phyloP scores from a whole-genome alignment of 2,329 filamentous ascomycete species.

The Phyllosticta paracitricarpa region DNA sequence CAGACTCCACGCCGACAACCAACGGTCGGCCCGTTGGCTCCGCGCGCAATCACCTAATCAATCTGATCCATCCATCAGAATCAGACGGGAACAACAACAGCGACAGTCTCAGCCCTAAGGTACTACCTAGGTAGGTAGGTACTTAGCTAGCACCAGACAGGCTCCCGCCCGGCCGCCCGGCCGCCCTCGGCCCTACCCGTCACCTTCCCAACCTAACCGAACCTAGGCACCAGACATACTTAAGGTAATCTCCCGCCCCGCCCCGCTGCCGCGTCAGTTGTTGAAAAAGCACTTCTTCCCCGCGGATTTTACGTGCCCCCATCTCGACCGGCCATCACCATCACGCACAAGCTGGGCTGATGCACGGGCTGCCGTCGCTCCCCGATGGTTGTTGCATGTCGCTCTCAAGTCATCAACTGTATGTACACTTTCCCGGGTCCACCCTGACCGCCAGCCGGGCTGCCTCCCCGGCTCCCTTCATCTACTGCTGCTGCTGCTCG shows the following conservation, averaged over 20 bases:
- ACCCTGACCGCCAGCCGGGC: conserved; percentile 7
- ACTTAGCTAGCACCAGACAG: not conserved
- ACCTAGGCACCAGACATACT: not conserved
- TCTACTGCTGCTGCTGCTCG: conserved; percentile 6
- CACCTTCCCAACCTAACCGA: not conserved
- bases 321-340: not conserved
- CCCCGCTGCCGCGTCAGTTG: not conserved
- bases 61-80: no score
- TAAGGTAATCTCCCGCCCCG: not conserved
- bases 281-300: not conserved
- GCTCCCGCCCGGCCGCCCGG: not conserved
- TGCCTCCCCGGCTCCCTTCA: not conserved
- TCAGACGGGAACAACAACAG: no score
- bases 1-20: not conserved
- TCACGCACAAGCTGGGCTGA: not conserved
- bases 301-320: not conserved
- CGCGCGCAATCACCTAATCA: no score
- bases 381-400: not conserved
- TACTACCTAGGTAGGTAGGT: no score
- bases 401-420: not conserved
- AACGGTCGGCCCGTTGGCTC: not conserved
- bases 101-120: not conserved
- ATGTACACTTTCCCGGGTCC: not conserved
- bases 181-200: not conserved
- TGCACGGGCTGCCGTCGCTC: not conserved